phyloP scores from a whole-genome alignment of 1,139 yeast genomes.

The Geotrichum histeridarum region DNA sequence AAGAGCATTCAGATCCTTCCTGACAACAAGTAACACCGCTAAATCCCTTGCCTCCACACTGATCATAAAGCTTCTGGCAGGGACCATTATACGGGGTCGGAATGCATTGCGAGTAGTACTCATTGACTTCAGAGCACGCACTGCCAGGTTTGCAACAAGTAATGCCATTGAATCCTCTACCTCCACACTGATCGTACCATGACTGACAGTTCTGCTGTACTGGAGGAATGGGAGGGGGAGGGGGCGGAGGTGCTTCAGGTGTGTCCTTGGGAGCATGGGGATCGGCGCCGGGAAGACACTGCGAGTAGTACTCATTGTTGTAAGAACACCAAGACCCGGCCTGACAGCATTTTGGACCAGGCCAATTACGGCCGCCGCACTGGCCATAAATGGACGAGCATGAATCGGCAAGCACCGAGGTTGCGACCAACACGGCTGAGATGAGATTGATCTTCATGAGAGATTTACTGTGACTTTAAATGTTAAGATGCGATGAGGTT shows the following conservation, averaged over 20 bases:
- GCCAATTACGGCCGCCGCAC: conserved; percentile 16
- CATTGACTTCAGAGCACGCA: neutral
- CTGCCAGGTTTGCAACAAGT: conserved; percentile 15
- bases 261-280: neutral
- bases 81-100: neutral
- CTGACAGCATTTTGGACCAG: conserved; percentile 19
- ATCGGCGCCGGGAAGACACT: conserved; percentile 14
- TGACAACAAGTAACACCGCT: conserved; percentile 18
- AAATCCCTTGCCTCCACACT: conserved; percentile 16
- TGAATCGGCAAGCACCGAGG: neutral
- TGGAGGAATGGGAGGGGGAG: neutral
- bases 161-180: conserved; percentile 8
- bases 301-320: conserved; percentile 17
- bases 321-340: conserved; percentile 10
- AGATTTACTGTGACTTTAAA: no score
- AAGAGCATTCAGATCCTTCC: conserved; percentile 13
- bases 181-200: conserved; percentile 18
- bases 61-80: conserved; percentile 9
- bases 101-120: conserved; percentile 16
- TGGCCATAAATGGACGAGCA: conserved; percentile 15
- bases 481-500: no score
- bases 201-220: neutral
- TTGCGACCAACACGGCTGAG: no score
- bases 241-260: neutral
- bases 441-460: no score